Evolutionary conservation across 768 basidiomycete species (phyloP), one percentile per base, ranked within the genome.

Genomic region (Chalciporus sphaerocephalus): DNA sequence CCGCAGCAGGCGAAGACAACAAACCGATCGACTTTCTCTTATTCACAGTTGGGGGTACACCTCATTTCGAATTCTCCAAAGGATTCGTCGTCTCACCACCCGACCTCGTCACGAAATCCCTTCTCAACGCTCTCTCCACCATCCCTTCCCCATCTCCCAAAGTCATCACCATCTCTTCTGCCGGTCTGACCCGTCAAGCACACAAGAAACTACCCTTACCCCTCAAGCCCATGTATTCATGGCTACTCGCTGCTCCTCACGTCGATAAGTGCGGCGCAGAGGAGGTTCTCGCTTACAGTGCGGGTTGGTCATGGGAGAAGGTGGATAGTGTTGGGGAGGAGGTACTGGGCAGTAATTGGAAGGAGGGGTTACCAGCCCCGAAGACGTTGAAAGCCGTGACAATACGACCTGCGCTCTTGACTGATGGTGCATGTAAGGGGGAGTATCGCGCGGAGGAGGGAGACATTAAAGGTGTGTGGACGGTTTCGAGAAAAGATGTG

Each of bases 231-330:
- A 0, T 87, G 0, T 85, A 84, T 58, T 48, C 57, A 4, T 70
- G 66, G 50, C 38, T 78, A 21, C 61, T 84, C 34, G 33, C 59
- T 5, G 47, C 25, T 2, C 76, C 81, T 5, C 82, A 81, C 57
- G 67, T 56, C 22, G 85, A 87, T 62, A 88, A 87, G 62, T 34
- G 78, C 36, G 83, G 78, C 6, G 61, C 67, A 24, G 86, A 89
- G 62, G 68, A 75, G 22, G 59, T 74, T 2, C 39, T 78, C 4
- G 63, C 70, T 1, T 69, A 83, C 47, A 65, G 67, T 47, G 68
- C 75, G 0, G 83, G 78, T 1, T 72, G 72, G 72, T 22, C 58
- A 1, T 85, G 83, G 82, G 54, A 75, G 32, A 55, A 69, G 11
- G 68, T 69, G n/a, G 75, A 78, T 38, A 62, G 57, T 23, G 69